These are phyloP conservation scores for Cercophora sp. DNA, from an alignment of 495 filamentous ascomycete species.

Conservation along the genomic window DNA sequence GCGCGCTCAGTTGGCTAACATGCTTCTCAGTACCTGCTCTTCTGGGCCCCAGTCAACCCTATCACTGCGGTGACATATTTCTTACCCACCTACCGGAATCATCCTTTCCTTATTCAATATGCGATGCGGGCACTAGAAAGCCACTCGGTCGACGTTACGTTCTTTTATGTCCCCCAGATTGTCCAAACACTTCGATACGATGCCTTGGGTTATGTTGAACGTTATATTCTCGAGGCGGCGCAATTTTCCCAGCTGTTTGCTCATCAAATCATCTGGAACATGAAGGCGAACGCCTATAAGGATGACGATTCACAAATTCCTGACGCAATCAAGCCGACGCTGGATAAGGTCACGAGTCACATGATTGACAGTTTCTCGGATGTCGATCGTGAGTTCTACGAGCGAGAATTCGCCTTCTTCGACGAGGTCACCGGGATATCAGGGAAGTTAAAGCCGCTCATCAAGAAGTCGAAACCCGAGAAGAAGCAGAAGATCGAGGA, in stretches of 20 bases:
- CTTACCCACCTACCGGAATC: slow-evolving; percentile 85
- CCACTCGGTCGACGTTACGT: slow-evolving; percentile 91
- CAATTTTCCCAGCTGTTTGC: slow-evolving; percentile 95
- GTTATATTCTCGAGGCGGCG: slow-evolving; percentile 93
- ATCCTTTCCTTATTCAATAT: slow-evolving; percentile 93
- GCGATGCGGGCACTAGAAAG: slow-evolving; percentile 92
- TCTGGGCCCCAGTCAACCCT: slow-evolving; percentile 91
- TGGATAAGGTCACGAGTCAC: slow-evolving; percentile 84
- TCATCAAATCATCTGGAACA: slow-evolving; percentile 99
- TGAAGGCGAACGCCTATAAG: slow-evolving; percentile 98
- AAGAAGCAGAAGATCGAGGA: slow-evolving; percentile 99
- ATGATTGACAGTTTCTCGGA: slow-evolving; percentile 77
- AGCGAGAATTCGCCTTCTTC: slow-evolving; percentile 95
- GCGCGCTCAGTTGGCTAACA: slow-evolving; percentile 33
- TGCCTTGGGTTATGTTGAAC: slow-evolving; percentile 87
- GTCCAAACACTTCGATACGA: slow-evolving; percentile 97
- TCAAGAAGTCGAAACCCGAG: slow-evolving; percentile 88
- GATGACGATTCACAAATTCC: slow-evolving; percentile 90
- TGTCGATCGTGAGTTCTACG: slow-evolving; percentile 80
- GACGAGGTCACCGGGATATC: slow-evolving; percentile 94
- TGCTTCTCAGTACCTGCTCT: slow-evolving; percentile 71
- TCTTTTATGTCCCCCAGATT: slow-evolving; percentile 98
- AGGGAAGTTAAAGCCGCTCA: slow-evolving; percentile 89
- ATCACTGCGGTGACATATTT: slow-evolving; percentile 91
- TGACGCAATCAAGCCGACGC: slow-evolving; percentile 84